Evolutionary conservation across 2,329 filamentous ascomycete genomes (phyloP), one percentile per base, ranked within the genome.

Genomic region (Dothiorella sarmentorum): DNA sequence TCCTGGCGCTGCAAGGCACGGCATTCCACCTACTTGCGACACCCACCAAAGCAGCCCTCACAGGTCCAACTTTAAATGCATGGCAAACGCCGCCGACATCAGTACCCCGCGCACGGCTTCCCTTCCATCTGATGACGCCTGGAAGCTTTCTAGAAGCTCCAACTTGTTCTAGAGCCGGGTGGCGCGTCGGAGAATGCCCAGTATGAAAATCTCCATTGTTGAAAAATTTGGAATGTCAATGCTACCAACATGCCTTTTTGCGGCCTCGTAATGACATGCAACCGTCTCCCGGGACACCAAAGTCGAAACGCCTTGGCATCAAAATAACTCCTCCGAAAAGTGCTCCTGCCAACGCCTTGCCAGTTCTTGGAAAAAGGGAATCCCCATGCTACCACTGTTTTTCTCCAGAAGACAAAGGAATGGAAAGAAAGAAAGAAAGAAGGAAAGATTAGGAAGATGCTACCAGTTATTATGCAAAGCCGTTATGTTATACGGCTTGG

Each of bases 11-110:
- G 56, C 56, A 58, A 58, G 56, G 56, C 51, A 58, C 56, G 56
- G 56, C 56, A 58, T 58, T 58, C 56, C 56, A 47, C 42, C n/a
- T n/a, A n/a, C n/a, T n/a, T 31, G 26, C 22, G 42, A 26, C 42
- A 26, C 42, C 22, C 42, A 15, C 22, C 11, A 44, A 24, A 24
- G 43, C 45, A 51, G 17, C 37, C 33, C 31, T n/a, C 45, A 13
- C 18, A 43, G 7, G 45, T n/a, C 45, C 47, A 51, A 51, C 47
- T 31, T 51, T 51, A 51, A 51, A 51, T 51, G 31, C 47, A 51
- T 37, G n/a, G 18, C 18, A 18, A 22, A 26, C 47, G 47, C 47
- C 45, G 20, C 43, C 43, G 24, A 47, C 27, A 47, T 47, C 43
- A 31, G 31, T 7, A 13, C 26, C 3, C 22, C 26, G 43, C 13